A percentile compares a stretch with the other conserved stretches of the same genome.
Conservation (phyloP, 352 stramenopile genomes). For the Phytophthora colocasiae region DNA sequence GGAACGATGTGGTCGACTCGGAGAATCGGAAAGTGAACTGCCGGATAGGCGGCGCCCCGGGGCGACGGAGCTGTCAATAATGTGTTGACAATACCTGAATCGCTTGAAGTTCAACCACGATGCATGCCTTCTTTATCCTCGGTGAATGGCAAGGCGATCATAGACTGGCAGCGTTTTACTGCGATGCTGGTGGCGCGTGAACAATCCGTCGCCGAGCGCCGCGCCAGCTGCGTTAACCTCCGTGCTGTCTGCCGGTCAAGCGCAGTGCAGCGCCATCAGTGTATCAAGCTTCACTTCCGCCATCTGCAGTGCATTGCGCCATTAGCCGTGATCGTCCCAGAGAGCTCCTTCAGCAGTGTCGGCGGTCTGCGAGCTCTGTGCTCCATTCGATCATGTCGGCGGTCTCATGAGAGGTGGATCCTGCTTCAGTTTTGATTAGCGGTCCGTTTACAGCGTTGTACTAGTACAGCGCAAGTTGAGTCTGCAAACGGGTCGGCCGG, state of each 20-base stretch:
- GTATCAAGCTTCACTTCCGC: slow-evolving; percentile 7
- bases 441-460: slow-evolving; percentile 5
- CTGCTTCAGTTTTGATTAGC: slow-evolving; percentile 36
- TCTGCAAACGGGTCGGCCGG: slow-evolving; percentile 9
- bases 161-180: slow-evolving; percentile 20
- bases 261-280: slow-evolving; percentile 11
- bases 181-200: slow-evolving; percentile 16
- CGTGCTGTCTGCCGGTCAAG: slow-evolving; percentile 25
- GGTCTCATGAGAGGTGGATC: slow-evolving; percentile 29
- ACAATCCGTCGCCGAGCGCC: slow-evolving; percentile 17
- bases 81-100: slow-evolving; percentile 30
- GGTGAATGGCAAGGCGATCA: slow-evolving; percentile 34
- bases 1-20: slow-evolving; percentile 17
- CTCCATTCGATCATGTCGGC: slow-evolving; percentile 12
- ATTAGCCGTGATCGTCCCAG: neutral
- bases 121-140: slow-evolving; percentile 24
- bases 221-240: neutral
- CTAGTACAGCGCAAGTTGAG: neutral
- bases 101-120: slow-evolving; percentile 42
- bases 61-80: slow-evolving; percentile 22
- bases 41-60: neutral
- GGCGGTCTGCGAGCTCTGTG: neutral
- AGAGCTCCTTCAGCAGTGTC: neutral
- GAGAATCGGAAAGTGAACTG: slow-evolving; percentile 34
- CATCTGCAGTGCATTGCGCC: slow-evolving; percentile 17